Evolutionary conservation across 2,329 filamentous ascomycete species (phyloP), one percentile per base, ranked within the genome.

Genomic region (Botryosphaeria dothidea): DNA sequence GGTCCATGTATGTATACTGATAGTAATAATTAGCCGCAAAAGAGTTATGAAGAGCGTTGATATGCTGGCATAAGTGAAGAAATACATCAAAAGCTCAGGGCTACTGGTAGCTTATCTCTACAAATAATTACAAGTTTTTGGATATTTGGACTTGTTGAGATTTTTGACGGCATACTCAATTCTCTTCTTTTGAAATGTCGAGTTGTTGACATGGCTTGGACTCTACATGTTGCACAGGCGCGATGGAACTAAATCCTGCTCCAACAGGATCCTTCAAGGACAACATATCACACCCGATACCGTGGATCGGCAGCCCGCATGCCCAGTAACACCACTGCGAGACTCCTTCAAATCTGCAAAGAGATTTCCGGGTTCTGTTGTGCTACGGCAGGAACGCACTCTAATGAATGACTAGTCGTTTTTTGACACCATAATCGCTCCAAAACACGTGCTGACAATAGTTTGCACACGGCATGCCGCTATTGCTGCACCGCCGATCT

Each of bases 341-440:
- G 7, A 29, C 27, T 83, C 81, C 1, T 69, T 68, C 25, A 70
- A 74, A 38, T 80, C 79, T 79, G 72, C 74, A 6, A 68, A 56
- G 21, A 69, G 72, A 1, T 85, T 84, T 67, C 75, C 79, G 0
- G 79, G 79, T 1, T 81, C 78, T n/a, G 73, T 70, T 2, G 73
- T 85, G 6, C 72, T 86, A 4, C 72, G 79, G 23, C 80, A 81
- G 66, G 79, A 84, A 65, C 68, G 66, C 21, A 70, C 71, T 5
- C 73, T 75, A 15, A 36, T 21, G 41, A 60, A n/a, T 43, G 56
- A 60, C 36, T 4, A 31, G 36, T 46, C 29, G 21, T 19, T 25
- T 36, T 56, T 23, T 19, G 23, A 13, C 13, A 27, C 46, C 15
- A 29, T 48, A 13, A 45, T 29, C 5, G 29, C 23, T 49, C 23